Conservation (phyloP, 2,329 filamentous ascomycete species). For the Metarhizium brunneum region DNA sequence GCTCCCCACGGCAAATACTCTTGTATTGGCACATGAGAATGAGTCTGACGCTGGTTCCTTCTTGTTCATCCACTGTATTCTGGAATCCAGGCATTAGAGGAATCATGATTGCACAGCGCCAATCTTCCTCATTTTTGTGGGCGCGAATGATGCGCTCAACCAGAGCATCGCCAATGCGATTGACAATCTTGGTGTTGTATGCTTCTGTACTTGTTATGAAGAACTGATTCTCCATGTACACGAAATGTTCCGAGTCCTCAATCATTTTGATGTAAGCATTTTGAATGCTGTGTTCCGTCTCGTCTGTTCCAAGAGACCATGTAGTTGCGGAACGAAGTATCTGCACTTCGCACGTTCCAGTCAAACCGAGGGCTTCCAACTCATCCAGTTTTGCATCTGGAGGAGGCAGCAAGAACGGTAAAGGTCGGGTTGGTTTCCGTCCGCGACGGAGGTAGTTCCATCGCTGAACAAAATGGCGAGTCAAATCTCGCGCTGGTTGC, state of each 20-base stretch:
- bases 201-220: constrained; percentile 92
- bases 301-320: constrained; percentile 86
- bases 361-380: constrained; percentile 76
- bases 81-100: constrained; percentile 98
- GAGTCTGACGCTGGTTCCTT: constrained; percentile 85
- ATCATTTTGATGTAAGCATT: constrained; percentile 93
- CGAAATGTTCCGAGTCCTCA: constrained; percentile 88
- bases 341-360: constrained; percentile 93
- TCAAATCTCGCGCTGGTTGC: constrained; percentile 87
- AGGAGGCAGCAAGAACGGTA: constrained; percentile 85
- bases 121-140: constrained; percentile 73
- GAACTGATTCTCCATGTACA: constrained; percentile 99
- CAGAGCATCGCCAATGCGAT: constrained; percentile 87
- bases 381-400: constrained; percentile 85
- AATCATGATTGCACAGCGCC: constrained; percentile 84
- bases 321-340: constrained; percentile 82
- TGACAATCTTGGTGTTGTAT: constrained; percentile 78
- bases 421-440: constrained; percentile 84
- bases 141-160: constrained; percentile 87
- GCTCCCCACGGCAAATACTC: constrained; percentile 87
- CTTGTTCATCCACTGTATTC: constrained; percentile 87
- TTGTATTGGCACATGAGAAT: constrained; percentile 97
- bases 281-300: constrained; percentile 90
- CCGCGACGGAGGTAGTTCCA: constrained; percentile 97
- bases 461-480: constrained; percentile 90